Evolutionary conservation across 2,329 filamentous ascomycete genomes (phyloP).

Genomic region (Bipolaris cookei): DNA sequence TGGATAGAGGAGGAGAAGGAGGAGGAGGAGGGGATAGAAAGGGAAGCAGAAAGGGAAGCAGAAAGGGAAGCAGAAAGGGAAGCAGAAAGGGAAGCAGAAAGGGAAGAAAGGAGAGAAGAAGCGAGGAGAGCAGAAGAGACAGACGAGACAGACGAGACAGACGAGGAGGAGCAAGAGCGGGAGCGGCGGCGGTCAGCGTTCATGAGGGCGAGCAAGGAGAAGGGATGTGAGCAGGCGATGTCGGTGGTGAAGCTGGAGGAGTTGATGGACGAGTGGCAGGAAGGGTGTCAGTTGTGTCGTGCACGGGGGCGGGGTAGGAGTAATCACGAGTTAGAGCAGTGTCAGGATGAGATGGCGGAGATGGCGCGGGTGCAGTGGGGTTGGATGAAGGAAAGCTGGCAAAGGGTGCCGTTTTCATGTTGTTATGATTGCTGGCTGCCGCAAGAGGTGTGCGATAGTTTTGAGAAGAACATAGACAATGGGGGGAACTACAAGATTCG

Average conservation of each 20-base stretch:
- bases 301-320: neutral
- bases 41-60: neutral
- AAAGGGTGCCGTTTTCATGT: slow-evolving; percentile 16
- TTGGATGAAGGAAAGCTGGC: slow-evolving; percentile 7
- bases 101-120: too few relatives aligned
- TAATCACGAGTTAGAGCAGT: slow-evolving; percentile 5
- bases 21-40: slow-evolving; percentile 2
- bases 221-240: slow-evolving; percentile 1
- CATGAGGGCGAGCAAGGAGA: too few relatives aligned
- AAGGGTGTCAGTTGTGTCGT: neutral
- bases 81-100: too few relatives aligned
- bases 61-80: too few relatives aligned
- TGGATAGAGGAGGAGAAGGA: neutral
- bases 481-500: neutral
- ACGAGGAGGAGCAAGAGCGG: neutral
- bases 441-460: slow-evolving; percentile 12
- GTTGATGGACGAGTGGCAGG: neutral
- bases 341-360: neutral
- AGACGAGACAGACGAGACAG: slow-evolving; percentile 8
- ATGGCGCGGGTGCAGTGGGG: slow-evolving; percentile 8
- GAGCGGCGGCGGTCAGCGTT: neutral
- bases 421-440: slow-evolving; percentile 16
- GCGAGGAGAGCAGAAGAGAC: too few relatives aligned
- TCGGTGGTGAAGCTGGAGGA: neutral
- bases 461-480: neutral